phyloP scores from a whole-genome alignment of 371 early-diverging fungal species.

The Scutellospora calospora region DNA sequence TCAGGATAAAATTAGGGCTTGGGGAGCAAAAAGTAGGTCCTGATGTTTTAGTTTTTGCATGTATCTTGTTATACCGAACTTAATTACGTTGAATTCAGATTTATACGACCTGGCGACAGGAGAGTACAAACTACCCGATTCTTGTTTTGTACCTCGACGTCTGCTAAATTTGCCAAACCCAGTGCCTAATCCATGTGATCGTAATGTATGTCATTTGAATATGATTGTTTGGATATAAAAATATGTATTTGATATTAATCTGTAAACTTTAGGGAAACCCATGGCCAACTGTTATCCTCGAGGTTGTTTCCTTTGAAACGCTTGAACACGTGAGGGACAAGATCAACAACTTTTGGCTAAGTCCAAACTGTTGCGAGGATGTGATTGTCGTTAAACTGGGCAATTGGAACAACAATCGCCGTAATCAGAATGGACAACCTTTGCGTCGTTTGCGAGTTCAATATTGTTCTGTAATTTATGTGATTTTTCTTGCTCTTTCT shows the following conservation, averaged over 20 bases:
- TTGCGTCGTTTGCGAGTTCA: slow-evolving; percentile 8
- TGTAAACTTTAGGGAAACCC: background rate
- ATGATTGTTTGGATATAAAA: background rate
- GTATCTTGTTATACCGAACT: background rate
- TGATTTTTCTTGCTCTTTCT: background rate
- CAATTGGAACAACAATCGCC: background rate
- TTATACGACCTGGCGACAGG: background rate
- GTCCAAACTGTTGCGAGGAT: slow-evolving; percentile 7
- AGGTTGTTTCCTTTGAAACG: background rate
- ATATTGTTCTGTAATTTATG: slow-evolving; percentile 19
- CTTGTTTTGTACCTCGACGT: slow-evolving; percentile 22
- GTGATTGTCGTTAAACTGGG: slow-evolving; percentile 9
- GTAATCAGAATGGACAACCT: background rate
- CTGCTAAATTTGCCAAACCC: background rate
- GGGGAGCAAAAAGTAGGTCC: slow-evolving; percentile 3
- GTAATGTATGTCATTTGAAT: background rate
- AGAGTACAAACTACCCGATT: background rate
- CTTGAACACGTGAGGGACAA: slow-evolving; percentile 1
- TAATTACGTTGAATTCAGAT: slow-evolving; percentile 3
- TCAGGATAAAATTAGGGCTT: background rate
- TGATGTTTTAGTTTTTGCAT: too few relatives aligned
- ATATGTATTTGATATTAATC: background rate
- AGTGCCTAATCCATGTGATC: slow-evolving; percentile 24
- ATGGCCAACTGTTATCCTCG: background rate
- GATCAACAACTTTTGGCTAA: slow-evolving; percentile 11